Evolutionary conservation across 768 basidiomycete species (phyloP).

Genomic region (Ramaria rubella): DNA sequence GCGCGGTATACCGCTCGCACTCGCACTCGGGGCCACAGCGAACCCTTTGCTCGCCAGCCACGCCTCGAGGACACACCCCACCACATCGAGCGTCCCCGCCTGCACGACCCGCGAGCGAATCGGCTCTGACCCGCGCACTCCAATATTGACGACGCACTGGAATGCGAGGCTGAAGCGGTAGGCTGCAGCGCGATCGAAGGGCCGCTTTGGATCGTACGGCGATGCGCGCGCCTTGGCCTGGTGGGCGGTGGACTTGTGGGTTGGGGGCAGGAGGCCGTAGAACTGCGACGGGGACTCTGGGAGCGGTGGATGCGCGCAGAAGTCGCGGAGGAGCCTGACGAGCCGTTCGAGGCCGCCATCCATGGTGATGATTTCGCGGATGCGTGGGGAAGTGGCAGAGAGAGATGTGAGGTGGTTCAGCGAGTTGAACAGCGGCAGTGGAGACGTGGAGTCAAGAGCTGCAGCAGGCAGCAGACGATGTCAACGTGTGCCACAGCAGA

Average conservation of each 20-base stretch:
- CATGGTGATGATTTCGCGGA: slow-evolving; percentile 97
- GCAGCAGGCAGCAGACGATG: no score
- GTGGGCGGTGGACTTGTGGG: slow-evolving; percentile 48
- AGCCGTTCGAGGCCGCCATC: slow-evolving; percentile 97
- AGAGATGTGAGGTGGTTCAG: slow-evolving; percentile 94
- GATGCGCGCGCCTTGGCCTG: slow-evolving; percentile 42
- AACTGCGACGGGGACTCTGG: slow-evolving; percentile 71
- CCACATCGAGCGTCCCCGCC: slow-evolving; percentile 88
- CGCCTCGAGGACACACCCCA: slow-evolving; percentile 88
- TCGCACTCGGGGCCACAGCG: slow-evolving; percentile 72
- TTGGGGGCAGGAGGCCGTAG: slow-evolving; percentile 62
- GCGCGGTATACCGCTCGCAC: slow-evolving; percentile 65
- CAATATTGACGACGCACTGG: slow-evolving; percentile 95
- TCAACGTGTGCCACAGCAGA: slow-evolving; percentile 10
- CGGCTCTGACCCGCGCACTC: slow-evolving; percentile 88
- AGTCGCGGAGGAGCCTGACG: slow-evolving; percentile 84
- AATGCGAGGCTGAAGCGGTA: slow-evolving; percentile 91
- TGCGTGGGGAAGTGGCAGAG: slow-evolving; percentile 93
- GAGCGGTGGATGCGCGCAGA: slow-evolving; percentile 75
- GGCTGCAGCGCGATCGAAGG: slow-evolving; percentile 76
- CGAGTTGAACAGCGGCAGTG: slow-evolving; percentile 81
- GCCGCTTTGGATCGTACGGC: slow-evolving; percentile 1
- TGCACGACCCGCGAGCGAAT: slow-evolving; percentile 91
- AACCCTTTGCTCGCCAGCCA: slow-evolving; percentile 89
- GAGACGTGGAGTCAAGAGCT: slow-evolving; percentile 50